Conservation (phyloP, 352 stramenopile species). For the Phytophthora tubulina region DNA sequence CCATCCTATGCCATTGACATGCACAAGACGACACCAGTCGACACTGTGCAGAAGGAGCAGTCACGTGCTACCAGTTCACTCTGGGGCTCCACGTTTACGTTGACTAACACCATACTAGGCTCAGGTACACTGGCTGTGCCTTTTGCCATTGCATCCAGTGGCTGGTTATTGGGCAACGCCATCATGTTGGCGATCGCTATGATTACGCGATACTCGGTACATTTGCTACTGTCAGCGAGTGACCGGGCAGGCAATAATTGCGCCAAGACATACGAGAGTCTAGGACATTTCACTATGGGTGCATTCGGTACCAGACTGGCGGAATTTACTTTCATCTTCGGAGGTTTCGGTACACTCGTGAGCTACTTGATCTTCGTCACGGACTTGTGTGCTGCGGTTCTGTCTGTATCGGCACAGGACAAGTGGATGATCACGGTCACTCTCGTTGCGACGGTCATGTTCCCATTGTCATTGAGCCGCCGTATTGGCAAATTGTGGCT, state of each 20-base stretch:
- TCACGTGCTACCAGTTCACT: slow-evolving; percentile 58
- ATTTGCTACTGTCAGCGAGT: slow-evolving; percentile 70
- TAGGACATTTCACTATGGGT: slow-evolving; percentile 81
- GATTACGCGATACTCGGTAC: slow-evolving; percentile 81
- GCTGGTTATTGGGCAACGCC: slow-evolving; percentile 70
- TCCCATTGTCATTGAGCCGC: slow-evolving; percentile 70
- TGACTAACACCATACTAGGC: slow-evolving; percentile 83
- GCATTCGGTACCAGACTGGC: slow-evolving; percentile 63
- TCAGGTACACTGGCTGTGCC: slow-evolving; percentile 79
- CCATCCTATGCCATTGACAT: slow-evolving; percentile 43
- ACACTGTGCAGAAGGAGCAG: slow-evolving; percentile 22
- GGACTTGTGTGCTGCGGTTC: slow-evolving; percentile 66
- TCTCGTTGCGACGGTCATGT: slow-evolving; percentile 47
- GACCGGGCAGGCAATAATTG: slow-evolving; percentile 65
- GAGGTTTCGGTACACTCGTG: slow-evolving; percentile 82
- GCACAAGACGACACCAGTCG: slow-evolving; percentile 38
- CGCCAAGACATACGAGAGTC: slow-evolving; percentile 80
- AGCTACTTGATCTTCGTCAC: slow-evolving; percentile 89
- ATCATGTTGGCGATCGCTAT: slow-evolving; percentile 81
- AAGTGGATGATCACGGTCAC: slow-evolving; percentile 71
- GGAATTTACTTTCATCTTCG: slow-evolving; percentile 89
- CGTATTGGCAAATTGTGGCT: slow-evolving; percentile 71
- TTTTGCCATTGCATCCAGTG: slow-evolving; percentile 77
- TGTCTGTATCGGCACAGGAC: slow-evolving; percentile 41
- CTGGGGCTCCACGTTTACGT: slow-evolving; percentile 74